Evolutionary conservation across 2,329 filamentous ascomycete species (phyloP), one percentile per base, ranked within the genome.

Genomic region (Pseudocercospora fijiensis): DNA sequence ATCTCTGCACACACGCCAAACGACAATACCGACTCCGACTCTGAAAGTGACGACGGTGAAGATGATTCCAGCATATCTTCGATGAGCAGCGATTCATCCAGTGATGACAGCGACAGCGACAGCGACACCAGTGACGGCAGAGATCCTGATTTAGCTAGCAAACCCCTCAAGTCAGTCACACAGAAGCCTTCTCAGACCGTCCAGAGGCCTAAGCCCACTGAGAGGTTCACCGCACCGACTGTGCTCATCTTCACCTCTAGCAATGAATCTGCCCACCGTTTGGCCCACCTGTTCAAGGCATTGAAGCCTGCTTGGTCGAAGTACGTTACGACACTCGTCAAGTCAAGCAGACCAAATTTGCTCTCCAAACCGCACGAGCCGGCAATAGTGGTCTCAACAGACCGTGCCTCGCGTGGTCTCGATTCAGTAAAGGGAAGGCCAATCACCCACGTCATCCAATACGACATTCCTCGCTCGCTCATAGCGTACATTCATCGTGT

Each of bases 401-500:
- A 98, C 75, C 89, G 96, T n/a, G 91, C 95, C 0, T 91, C 92
- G 1, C 90, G 94, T 67, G 95, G 94, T 72, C 87, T 98, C 26
- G 94, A 98, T 76, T 58, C 67, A 13, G 59, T 74, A 4, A 57
- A 43, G 6, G 60, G 61, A 16, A 83, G 87, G 0, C 84, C 86
- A 53, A 84, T 98, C 53, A 87, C 88, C 37, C 90, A 96, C 73
- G 92, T 98, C 53, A 82, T 98, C 77, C 97, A 96, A 79, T 98
- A 98, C 80, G 94, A 97, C 75, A 84, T 97, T 58, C 94, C 94
- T 0, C 84, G 87, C 4, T 93, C 89, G 72, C 81, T 92, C 33
- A 90, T 89, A 5, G 89, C 88, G 24, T 98, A 98, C 72, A 88
- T 98, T 4, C 95, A 98, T 76, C 89, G 95, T 45, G 92, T 97